Evolutionary conservation across 306 rosid species (phyloP).

Genomic region (Castanospermum australe): DNA sequence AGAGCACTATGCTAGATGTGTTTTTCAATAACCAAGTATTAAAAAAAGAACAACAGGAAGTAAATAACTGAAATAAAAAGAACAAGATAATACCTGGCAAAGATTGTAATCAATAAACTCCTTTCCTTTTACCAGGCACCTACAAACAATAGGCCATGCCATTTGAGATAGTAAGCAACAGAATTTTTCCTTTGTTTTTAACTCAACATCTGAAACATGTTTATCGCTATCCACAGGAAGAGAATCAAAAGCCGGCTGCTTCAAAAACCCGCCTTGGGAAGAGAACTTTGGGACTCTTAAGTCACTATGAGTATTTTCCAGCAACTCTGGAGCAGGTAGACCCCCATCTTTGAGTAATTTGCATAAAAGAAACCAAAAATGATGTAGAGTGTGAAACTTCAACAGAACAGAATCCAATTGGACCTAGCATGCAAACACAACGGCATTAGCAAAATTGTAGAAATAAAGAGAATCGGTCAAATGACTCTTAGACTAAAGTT

Average conservation of each 20-base stretch:
- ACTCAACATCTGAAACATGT: constrained; percentile 37
- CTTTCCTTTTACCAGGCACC: constrained; percentile 80
- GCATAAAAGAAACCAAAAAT: constrained; percentile 87
- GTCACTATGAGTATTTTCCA: constrained; percentile 35
- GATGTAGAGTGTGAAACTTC: constrained; percentile 76
- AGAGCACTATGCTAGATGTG: neutral
- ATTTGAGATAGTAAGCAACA: constrained; percentile 57
- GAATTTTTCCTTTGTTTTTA: constrained; percentile 48
- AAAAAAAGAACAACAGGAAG: neutral
- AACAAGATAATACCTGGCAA: constrained; percentile 67
- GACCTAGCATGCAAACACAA: constrained; percentile 55
- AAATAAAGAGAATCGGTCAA: neutral
- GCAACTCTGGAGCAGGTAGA: constrained; percentile 31
- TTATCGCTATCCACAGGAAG: constrained; percentile 36
- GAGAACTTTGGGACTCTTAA: constrained; percentile 43
- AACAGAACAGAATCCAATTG: constrained; percentile 65
- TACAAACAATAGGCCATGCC: constrained; percentile 77
- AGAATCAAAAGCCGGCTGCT: constrained; percentile 65
- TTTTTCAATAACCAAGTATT: neutral
- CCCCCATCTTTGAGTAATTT: constrained; percentile 73
- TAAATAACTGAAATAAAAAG: neutral
- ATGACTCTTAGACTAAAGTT: neutral
- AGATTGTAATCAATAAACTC: constrained; percentile 60
- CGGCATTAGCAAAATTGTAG: constrained; percentile 30
- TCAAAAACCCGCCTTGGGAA: constrained; percentile 88